Percentiles rank a stretch among this genome's conserved stretches.
Evolutionary conservation across 805 yeast species (phyloP).

Genomic region (Barnettozyma siamensis): DNA sequence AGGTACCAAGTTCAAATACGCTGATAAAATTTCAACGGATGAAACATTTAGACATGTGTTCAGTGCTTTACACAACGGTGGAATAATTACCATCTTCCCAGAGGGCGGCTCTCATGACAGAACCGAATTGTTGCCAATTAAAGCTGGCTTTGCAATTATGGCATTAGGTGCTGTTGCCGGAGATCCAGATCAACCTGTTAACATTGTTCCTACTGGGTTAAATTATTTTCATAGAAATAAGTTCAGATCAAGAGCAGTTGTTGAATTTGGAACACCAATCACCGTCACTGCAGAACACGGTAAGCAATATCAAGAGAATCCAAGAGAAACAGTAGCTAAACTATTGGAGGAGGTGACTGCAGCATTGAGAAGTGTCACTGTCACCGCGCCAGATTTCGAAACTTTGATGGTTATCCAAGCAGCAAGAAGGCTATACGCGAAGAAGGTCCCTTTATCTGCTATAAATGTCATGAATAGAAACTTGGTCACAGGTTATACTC

Average conservation of each 20-base stretch:
- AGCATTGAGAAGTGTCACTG: constrained; percentile 81
- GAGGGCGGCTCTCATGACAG: constrained; percentile 99
- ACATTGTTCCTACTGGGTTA: constrained; percentile 93
- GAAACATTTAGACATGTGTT: constrained; percentile 78
- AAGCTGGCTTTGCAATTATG: constrained; percentile 98
- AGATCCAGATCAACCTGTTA: constrained; percentile 67
- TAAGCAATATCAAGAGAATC: constrained; percentile 54
- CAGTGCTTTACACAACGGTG: constrained; percentile 67
- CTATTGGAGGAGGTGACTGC: constrained; percentile 67
- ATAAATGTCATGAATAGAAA: constrained; percentile 87
- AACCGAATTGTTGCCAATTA: constrained; percentile 81
- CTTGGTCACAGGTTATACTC: constrained; percentile 74
- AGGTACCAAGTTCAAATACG: constrained; percentile 67
- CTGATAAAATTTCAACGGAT: constrained; percentile 79
- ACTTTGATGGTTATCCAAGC: constrained; percentile 93
- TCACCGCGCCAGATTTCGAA: constrained; percentile 90
- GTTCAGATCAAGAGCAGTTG: constrained; percentile 89
- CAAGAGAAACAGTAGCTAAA: constrained; percentile 69
- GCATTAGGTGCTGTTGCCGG: constrained; percentile 88
- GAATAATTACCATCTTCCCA: constrained; percentile 88
- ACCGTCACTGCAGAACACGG: constrained; percentile 59
- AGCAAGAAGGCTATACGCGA: constrained; percentile 78
- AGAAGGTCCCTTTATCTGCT: constrained; percentile 64
- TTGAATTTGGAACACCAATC: constrained; percentile 89
- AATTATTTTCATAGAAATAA: constrained; percentile 93